Percentiles rank a stretch among this genome's conserved stretches.
Conservation (phyloP, 768 basidiomycete species). For the Russula virescens region DNA sequence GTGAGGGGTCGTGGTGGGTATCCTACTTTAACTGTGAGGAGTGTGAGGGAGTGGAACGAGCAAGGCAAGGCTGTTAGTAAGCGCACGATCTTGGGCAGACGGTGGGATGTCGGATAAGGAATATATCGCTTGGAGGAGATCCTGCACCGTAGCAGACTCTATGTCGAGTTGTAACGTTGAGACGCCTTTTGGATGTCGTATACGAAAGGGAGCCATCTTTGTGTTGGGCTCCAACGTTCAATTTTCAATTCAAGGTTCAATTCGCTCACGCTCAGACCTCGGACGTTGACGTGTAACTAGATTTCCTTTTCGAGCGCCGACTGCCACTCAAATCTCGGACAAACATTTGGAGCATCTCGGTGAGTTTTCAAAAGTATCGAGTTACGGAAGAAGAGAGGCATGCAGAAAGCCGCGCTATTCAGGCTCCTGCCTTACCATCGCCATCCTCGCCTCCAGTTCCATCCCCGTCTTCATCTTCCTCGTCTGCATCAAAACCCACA, state of each 20-base stretch:
- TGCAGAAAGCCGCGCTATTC: too few species aligned
- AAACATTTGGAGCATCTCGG: too few species aligned
- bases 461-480: conserved; percentile 21
- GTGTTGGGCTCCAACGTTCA: background rate
- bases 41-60: background rate
- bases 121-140: conserved; percentile 71
- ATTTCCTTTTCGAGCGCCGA: background rate
- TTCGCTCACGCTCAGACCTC: too few species aligned
- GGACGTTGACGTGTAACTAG: too few species aligned
- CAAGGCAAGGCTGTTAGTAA: background rate
- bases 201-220: conserved; percentile 63
- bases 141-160: conserved; percentile 56
- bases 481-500: conserved; percentile 8
- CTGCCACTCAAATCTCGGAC: too few species aligned
- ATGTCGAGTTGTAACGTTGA: conserved; percentile 68
- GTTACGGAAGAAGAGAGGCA: too few species aligned
- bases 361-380: background rate
- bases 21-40: conserved; percentile 60
- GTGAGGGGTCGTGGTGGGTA: conserved; percentile 79
- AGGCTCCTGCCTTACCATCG: background rate
- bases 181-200: conserved; percentile 82
- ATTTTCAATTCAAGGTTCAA: background rate
- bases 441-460: conserved; percentile 17
- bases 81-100: conserved; percentile 72
- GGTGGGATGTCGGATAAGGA: conserved; percentile 63